Conservation (phyloP, 2,329 filamentous ascomycete genomes). For the Paramyrothecium roridum region DNA sequence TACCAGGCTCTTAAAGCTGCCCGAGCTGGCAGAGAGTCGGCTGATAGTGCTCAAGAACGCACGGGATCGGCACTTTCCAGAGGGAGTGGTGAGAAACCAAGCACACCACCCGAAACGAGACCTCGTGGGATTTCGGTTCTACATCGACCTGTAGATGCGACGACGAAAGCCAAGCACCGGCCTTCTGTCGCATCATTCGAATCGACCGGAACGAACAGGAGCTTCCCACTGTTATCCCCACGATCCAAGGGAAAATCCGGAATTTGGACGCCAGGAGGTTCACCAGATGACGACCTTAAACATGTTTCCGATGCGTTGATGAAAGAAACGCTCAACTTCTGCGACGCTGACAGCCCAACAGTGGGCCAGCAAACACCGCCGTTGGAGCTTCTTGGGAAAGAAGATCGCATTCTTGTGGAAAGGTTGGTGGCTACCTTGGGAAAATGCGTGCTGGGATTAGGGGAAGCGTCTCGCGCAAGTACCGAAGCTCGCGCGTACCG, state of each 20-base stretch:
- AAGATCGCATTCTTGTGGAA: conserved; percentile 60
- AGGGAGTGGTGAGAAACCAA: neutral
- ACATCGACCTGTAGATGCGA: conserved; percentile 40
- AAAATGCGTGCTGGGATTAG: conserved; percentile 56
- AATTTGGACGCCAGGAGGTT: conserved; percentile 44
- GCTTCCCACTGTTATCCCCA: conserved; percentile 56
- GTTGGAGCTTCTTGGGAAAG: conserved; percentile 45
- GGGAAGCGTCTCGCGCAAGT: conserved; percentile 50
- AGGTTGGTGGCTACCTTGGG: conserved; percentile 57
- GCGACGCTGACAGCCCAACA: conserved; percentile 26
- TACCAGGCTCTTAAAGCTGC: conserved; percentile 7
- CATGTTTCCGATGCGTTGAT: conserved; percentile 46
- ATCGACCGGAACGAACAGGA: conserved; percentile 57
- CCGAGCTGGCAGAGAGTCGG: neutral
- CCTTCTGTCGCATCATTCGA: conserved; percentile 56
- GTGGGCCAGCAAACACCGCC: conserved; percentile 31
- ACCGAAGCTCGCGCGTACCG: conserved; percentile 63
- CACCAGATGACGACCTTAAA: conserved; percentile 46
- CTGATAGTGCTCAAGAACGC: neutral
- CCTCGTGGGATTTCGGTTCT: conserved; percentile 30
- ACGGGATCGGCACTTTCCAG: neutral
- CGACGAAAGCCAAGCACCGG: conserved; percentile 41
- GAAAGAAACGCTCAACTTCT: conserved; percentile 42
- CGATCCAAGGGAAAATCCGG: conserved; percentile 44
- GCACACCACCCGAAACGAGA: conserved; percentile 7